These are phyloP conservation scores for Lachancea lanzarotensis DNA, from an alignment of 805 yeast species.

Conservation along the genomic window DNA sequence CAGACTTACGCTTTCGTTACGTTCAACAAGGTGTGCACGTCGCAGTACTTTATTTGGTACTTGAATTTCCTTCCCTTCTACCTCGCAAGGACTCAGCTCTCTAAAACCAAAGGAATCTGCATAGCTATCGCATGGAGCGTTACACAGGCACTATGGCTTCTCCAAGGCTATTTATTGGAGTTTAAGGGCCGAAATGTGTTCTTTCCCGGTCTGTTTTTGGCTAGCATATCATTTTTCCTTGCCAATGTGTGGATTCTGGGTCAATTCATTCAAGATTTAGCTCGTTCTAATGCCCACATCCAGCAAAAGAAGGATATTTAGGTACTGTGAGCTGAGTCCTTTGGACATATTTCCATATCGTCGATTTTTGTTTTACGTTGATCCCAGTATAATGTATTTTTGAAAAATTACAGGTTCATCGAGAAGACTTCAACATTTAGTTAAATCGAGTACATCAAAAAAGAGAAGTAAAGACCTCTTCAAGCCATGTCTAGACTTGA, in stretches of 20 bases:
- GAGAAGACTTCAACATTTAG: neutral
- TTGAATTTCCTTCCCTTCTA: conserved; percentile 75
- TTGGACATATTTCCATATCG: neutral
- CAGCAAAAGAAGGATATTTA: conserved; percentile 1
- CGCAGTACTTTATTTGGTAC: conserved; percentile 96
- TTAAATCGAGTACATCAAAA: neutral
- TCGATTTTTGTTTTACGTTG: neutral
- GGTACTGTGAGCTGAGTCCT: neutral
- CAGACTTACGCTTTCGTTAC: conserved; percentile 76
- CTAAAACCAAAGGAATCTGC: conserved; percentile 35
- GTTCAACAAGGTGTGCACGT: conserved; percentile 79
- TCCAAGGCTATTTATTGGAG: conserved; percentile 70
- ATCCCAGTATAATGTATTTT: neutral
- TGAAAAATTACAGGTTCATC: neutral
- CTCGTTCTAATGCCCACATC: neutral
- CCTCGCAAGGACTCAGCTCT: conserved; percentile 41
- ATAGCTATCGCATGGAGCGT: conserved; percentile 55
- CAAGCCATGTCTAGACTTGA: conserved; percentile 58
- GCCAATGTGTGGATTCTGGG: conserved; percentile 58
- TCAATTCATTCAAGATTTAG: conserved; percentile 43
- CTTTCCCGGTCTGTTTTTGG: conserved; percentile 48
- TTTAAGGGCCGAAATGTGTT: conserved; percentile 67
- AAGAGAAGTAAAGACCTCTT: neutral
- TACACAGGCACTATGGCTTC: conserved; percentile 74
- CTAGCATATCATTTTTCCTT: conserved; percentile 53